Base-by-base conservation (phyloP, 106 monocot species). In the Acorus gramineus region DNA sequence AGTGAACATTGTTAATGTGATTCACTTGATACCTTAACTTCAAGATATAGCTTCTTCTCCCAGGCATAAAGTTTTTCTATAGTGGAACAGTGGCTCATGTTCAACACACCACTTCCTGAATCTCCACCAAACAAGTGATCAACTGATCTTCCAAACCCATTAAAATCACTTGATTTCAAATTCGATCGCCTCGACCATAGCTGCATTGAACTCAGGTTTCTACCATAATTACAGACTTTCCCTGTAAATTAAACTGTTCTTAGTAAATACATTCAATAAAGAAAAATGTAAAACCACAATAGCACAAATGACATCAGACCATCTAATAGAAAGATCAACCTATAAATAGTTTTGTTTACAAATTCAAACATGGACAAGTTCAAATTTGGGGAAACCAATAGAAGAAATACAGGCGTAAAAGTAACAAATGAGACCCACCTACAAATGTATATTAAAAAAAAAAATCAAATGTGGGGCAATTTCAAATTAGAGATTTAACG, bases 21-120 rank as follows among this genome's bases (percentile, higher is more conserved):
- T 49, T 51, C 46, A 14, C 7, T 42, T 11, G 52, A 43, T 76
- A 90, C 94, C 90, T 87, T 90, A 8, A 90, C 90, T 59, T 96
- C 96, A 66, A 80, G 68, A 67, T 72, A 91, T 57, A 96, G 79
- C 73, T 96, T 90, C 74, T 88, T 96, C 78, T 96, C 96, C 96
- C 96, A 96, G 56, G 90, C 96, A 69, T 82, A 85, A 46, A 96
- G 87, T 68, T 87, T 90, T 58, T 91, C 96, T 44, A 96, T 73
- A 5, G 90, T 96, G 10, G 84, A 91, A 48, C 85, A 79, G 66
- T 96, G 96, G 70, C 80, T 85, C 3, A 13, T 13, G 55, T 49
- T 59, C 9, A 47, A 8, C 8, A 59, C 51, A 4, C 72, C 69
- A 73, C 46, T 59, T 3, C 73, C 73, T 63, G 54, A 65, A 62